These are phyloP conservation scores for Spencermartinsiella europaea DNA, from an alignment of 805 yeast genomes.

Conservation along the genomic window DNA sequence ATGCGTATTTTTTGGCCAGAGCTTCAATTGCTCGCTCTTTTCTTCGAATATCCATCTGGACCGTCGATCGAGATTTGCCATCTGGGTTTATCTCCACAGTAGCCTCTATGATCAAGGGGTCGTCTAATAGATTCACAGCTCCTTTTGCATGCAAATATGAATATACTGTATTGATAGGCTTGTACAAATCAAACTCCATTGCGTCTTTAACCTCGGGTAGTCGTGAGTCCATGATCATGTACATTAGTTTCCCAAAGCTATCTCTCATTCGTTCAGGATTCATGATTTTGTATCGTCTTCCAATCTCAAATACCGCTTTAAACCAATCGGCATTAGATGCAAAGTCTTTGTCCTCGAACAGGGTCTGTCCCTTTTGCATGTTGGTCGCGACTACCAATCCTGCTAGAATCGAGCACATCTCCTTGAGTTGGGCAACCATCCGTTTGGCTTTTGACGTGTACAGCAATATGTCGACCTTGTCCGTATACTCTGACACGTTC, in stretches of 20 bases:
- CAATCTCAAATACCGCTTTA: constrained; percentile 65
- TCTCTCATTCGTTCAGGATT: constrained; percentile 79
- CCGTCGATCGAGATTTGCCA: constrained; percentile 47
- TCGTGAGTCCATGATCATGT: constrained; percentile 81
- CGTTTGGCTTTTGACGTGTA: constrained; percentile 65
- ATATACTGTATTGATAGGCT: constrained; percentile 62
- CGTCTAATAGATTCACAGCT: constrained; percentile 44
- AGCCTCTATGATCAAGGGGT: constrained; percentile 55
- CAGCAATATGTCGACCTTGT: constrained; percentile 65
- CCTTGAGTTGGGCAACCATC: constrained; percentile 65
- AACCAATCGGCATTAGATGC: constrained; percentile 70
- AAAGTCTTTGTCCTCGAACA: constrained; percentile 63
- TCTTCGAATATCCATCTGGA: constrained; percentile 54
- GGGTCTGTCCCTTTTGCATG: constrained; percentile 60
- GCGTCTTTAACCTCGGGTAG: constrained; percentile 63
- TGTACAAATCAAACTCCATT: constrained; percentile 71
- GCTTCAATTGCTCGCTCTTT: constrained; percentile 68
- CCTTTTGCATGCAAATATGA: constrained; percentile 39
- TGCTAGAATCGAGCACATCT: constrained; percentile 71
- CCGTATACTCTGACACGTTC: constrained; percentile 75
- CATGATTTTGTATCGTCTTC: constrained; percentile 77
- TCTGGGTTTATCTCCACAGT: constrained; percentile 62
- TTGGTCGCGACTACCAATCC: constrained; percentile 76
- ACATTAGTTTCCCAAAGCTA: constrained; percentile 71
- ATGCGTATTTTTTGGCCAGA: constrained; percentile 35